phyloP scores from a whole-genome alignment of 305 asterid genomes.

The Ilex paraguariensis region DNA sequence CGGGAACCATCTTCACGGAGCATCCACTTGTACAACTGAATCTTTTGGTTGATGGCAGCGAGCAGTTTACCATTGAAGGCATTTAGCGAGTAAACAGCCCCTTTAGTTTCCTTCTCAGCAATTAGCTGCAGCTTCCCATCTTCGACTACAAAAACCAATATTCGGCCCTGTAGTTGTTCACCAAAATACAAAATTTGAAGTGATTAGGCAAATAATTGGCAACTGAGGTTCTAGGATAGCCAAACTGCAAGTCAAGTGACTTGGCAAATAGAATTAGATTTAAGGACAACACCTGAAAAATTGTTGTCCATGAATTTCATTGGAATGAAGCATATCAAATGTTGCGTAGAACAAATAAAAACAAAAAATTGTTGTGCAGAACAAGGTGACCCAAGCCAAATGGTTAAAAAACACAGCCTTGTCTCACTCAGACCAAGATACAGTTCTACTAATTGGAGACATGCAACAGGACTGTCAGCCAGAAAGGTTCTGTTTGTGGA shows the following conservation, averaged over 20 bases:
- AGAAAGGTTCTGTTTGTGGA: too few relatives aligned
- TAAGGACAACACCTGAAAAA: neutral
- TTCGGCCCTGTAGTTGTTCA: constrained; percentile 65
- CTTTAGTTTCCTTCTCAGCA: constrained; percentile 91
- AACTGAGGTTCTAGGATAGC: neutral
- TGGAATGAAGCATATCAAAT: too few relatives aligned
- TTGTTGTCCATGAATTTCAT: too few relatives aligned
- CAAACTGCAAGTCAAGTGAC: neutral
- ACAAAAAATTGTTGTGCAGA: too few relatives aligned
- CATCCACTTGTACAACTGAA: constrained; percentile 95
- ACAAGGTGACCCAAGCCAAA: too few relatives aligned
- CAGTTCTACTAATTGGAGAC: too few relatives aligned
- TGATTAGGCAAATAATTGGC: neutral
- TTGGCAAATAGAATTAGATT: neutral
- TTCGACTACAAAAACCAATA: constrained; percentile 84
- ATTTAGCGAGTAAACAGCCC: constrained; percentile 92
- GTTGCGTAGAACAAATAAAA: too few relatives aligned
- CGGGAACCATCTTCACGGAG: constrained; percentile 85
- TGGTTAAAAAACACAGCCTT: too few relatives aligned
- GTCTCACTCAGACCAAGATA: too few relatives aligned
- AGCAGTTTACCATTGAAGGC: constrained; percentile 93
- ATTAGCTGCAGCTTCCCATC: constrained; percentile 86
- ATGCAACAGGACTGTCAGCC: too few relatives aligned
- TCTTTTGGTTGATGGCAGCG: constrained; percentile 97
- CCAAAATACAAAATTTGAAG: neutral